Evolutionary conservation across 2,329 filamentous ascomycete species (phyloP).

Genomic region (Cercospora citrullina): DNA sequence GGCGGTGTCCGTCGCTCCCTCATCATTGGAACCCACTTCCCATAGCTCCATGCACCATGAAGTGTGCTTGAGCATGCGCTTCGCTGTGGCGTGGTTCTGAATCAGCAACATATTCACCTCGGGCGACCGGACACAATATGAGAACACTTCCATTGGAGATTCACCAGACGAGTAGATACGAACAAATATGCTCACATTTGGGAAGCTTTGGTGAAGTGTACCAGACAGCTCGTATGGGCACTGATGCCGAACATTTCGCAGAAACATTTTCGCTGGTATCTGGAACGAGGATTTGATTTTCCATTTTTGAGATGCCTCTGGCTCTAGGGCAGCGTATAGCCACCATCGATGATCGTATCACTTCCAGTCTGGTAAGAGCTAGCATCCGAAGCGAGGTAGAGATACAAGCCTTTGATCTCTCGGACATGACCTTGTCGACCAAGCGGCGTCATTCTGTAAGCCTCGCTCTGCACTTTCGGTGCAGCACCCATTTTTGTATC

Average conservation of each 20-base stretch:
- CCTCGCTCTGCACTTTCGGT: conserved; percentile 48
- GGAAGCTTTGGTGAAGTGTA: not conserved
- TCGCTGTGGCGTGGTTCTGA: not conserved
- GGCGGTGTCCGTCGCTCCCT: not conserved
- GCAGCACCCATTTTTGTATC: conserved; percentile 57
- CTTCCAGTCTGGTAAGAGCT: conserved; percentile 38
- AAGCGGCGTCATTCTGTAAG: conserved; percentile 52
- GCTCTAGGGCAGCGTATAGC: conserved; percentile 38
- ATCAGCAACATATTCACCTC: not conserved
- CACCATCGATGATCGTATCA: conserved; percentile 39
- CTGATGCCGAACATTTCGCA: not conserved
- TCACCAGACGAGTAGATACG: not conserved
- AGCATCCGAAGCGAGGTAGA: conserved; percentile 40
- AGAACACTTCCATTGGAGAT: not conserved
- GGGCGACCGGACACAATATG: not conserved
- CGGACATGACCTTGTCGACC: conserved; percentile 42
- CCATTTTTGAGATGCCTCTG: not conserved
- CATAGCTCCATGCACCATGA: not conserved
- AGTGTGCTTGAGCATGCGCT: not conserved
- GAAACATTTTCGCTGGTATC: not conserved
- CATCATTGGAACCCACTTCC: not conserved
- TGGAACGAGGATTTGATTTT: not conserved
- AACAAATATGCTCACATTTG: not conserved
- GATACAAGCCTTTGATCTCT: conserved; percentile 39
- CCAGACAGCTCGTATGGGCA: not conserved